phyloP scores from a whole-genome alignment of 257 asterid genomes.

The Apocynum venetum region DNA sequence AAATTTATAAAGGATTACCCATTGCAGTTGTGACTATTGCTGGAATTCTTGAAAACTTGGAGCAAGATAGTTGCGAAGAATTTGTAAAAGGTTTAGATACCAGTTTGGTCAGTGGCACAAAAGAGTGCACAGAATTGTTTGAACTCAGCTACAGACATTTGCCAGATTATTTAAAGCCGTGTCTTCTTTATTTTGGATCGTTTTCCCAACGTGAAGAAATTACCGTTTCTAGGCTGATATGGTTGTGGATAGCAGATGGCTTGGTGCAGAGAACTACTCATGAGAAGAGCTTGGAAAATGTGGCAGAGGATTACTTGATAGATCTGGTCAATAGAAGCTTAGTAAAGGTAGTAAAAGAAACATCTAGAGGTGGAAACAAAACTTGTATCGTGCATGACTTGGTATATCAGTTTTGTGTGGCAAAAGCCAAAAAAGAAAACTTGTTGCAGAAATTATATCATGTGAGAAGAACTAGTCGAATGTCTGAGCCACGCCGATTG shows the following conservation, averaged over 20 bases:
- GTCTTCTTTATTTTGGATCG: constrained; percentile 9
- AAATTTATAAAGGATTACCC: constrained; percentile 5
- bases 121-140: background rate
- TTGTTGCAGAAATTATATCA: background rate
- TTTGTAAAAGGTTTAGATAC: background rate
- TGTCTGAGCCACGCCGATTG: background rate
- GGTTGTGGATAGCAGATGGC: background rate
- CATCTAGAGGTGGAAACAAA: constrained; percentile 1
- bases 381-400: background rate
- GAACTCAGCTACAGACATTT: constrained; percentile 9
- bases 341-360: background rate
- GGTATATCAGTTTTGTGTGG: background rate
- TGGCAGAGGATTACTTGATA: background rate
- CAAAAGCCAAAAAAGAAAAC: background rate
- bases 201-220: background rate
- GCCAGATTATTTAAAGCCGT: constrained; percentile 14
- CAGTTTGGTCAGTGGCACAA: background rate
- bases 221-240: background rate
- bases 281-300: background rate
- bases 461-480: background rate
- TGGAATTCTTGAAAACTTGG: background rate
- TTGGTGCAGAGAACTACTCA: background rate
- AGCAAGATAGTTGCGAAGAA: background rate
- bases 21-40: background rate
- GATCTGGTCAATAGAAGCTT: background rate